phyloP scores from a whole-genome alignment of 2,329 filamentous ascomycete genomes.

The Lachnellula willkommii region DNA sequence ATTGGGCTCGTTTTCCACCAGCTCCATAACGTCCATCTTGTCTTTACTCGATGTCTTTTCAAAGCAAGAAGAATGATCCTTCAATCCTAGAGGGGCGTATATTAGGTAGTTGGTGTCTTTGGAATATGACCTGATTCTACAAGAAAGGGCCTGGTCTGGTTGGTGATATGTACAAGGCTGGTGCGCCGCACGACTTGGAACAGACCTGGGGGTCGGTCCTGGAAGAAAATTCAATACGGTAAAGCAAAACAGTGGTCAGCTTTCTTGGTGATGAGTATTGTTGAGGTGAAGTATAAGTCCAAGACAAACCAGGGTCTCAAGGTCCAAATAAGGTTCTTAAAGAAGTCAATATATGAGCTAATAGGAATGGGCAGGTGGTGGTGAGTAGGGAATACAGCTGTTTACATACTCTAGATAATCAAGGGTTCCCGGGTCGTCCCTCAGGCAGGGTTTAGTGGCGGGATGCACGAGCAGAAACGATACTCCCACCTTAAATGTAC shows the following conservation, averaged over 20 bases:
- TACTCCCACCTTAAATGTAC: constrained; percentile 19
- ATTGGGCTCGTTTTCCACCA: constrained; percentile 59
- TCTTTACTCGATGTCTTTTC: constrained; percentile 26
- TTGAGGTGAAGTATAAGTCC: neutral
- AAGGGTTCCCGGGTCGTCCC: constrained; percentile 9
- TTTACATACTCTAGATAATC: constrained; percentile 29
- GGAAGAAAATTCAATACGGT: constrained; percentile 7
- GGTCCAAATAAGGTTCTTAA: constrained; percentile 19
- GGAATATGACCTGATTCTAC: neutral
- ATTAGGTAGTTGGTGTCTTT: neutral
- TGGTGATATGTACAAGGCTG: constrained; percentile 3
- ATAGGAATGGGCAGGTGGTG: constrained; percentile 8
- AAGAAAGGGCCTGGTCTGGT: neutral
- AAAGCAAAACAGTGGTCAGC: neutral
- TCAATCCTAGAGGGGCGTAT: neutral
- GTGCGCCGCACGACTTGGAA: constrained; percentile 10
- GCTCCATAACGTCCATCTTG: constrained; percentile 58
- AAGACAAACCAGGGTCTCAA: constrained; percentile 1
- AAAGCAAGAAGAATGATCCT: neutral
- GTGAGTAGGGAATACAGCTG: constrained; percentile 17
- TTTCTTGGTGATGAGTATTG: neutral
- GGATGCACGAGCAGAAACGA: constrained; percentile 25
- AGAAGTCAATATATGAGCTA: constrained; percentile 21
- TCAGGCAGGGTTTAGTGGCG: constrained; percentile 23
- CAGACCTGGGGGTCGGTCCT: neutral